Evolutionary conservation across 257 asterid species (phyloP).

Genomic region (Jaltomata sinuosa): DNA sequence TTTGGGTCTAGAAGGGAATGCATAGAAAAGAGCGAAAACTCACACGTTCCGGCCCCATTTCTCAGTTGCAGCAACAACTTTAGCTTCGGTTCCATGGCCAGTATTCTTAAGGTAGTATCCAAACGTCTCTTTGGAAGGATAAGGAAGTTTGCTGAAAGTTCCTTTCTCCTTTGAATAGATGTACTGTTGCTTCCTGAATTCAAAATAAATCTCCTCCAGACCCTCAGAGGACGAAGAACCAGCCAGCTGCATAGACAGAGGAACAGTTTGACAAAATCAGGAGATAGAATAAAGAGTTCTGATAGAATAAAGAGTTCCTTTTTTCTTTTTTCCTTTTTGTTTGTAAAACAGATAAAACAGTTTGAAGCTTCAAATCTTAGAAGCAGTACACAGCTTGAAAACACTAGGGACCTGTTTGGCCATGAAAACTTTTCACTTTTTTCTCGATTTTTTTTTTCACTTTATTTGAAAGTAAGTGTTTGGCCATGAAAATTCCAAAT

Average conservation of each 20-base stretch:
- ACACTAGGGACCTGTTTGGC: too few relatives aligned
- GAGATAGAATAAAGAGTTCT: neutral
- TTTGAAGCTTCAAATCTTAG: neutral
- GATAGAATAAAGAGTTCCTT: neutral
- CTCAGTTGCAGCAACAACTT: slow-evolving; percentile 62
- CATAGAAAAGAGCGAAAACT: slow-evolving; percentile 23
- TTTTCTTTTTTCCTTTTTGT: neutral
- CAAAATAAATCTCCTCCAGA: slow-evolving; percentile 78
- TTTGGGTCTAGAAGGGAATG: neutral
- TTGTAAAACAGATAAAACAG: neutral
- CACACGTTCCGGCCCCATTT: slow-evolving; percentile 99
- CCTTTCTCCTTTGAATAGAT: slow-evolving; percentile 66
- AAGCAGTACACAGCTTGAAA: neutral
- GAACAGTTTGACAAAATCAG: neutral
- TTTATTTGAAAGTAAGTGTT: too few relatives aligned
- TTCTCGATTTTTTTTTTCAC: too few relatives aligned
- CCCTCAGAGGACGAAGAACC: slow-evolving; percentile 48
- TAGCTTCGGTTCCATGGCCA: slow-evolving; percentile 94
- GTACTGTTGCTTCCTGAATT: slow-evolving; percentile 91
- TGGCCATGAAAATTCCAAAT: too few relatives aligned
- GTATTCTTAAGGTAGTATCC: slow-evolving; percentile 82
- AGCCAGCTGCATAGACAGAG: slow-evolving; percentile 43
- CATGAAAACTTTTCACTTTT: too few relatives aligned
- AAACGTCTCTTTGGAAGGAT: slow-evolving; percentile 88
- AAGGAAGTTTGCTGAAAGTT: slow-evolving; percentile 73